Evolutionary conservation across 202 grass and related monocot species (phyloP).

Genomic region (Panicum virgatum): DNA sequence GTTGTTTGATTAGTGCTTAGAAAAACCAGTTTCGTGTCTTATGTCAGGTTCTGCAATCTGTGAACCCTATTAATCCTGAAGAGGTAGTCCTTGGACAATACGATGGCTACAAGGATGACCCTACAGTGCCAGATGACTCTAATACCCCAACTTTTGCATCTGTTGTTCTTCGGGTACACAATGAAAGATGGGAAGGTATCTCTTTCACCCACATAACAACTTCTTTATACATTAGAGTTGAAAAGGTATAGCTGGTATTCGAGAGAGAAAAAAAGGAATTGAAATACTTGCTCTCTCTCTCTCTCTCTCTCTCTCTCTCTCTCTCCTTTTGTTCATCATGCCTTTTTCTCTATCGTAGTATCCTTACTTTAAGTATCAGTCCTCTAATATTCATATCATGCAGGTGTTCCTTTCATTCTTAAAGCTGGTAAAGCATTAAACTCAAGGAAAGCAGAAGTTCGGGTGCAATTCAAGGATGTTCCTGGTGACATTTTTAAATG

Average conservation of each 20-base stretch:
- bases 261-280: neutral
- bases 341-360: slow-evolving; percentile 24
- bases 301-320: no score
- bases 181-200: slow-evolving; percentile 99
- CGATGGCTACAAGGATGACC: slow-evolving; percentile 93
- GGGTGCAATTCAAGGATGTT: slow-evolving; percentile 99
- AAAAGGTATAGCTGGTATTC: neutral
- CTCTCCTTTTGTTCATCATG: slow-evolving; percentile 23
- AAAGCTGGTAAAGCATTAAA: slow-evolving; percentile 98
- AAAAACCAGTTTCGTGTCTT: slow-evolving; percentile 13
- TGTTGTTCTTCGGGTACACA: slow-evolving; percentile 83
- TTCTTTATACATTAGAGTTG: neutral
- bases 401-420: slow-evolving; percentile 98
- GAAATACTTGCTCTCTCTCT: neutral
- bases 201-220: slow-evolving; percentile 26
- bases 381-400: slow-evolving; percentile 34
- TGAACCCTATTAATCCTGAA: slow-evolving; percentile 77
- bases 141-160: slow-evolving; percentile 98
- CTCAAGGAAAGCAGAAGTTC: slow-evolving; percentile 97
- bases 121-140: slow-evolving; percentile 90
- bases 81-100: slow-evolving; percentile 99
- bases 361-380: slow-evolving; percentile 33
- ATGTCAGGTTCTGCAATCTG: slow-evolving; percentile 92
- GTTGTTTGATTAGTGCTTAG: slow-evolving; percentile 19
- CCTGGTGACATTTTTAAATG: slow-evolving; percentile 99